phyloP scores from a whole-genome alignment of 331 rosid species.

The Rosa hybrid region DNA sequence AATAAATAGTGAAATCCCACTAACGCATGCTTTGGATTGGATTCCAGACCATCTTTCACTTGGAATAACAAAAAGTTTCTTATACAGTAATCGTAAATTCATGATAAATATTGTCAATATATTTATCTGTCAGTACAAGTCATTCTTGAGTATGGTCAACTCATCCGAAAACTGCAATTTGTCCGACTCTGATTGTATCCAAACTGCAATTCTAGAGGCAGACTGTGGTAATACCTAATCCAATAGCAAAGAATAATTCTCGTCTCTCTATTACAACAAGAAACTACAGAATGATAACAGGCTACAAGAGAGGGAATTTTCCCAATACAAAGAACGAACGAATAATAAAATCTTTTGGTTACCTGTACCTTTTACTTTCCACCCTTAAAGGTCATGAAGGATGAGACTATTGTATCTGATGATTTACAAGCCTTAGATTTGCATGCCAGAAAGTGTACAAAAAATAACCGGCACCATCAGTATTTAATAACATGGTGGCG shows the following conservation, averaged over 20 bases:
- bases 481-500: constrained; percentile 82
- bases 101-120: not conserved
- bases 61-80: not conserved
- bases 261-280: constrained; percentile 8
- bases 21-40: not conserved
- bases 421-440: constrained; percentile 54
- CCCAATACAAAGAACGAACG: constrained; percentile 24
- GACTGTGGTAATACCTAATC: not conserved
- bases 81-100: not conserved
- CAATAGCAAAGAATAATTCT: not conserved
- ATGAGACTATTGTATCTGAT: constrained; percentile 32
- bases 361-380: constrained; percentile 6
- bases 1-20: not conserved
- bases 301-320: constrained; percentile 14
- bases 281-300: not conserved
- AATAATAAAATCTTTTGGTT: constrained; percentile 16
- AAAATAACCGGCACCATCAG: constrained; percentile 33
- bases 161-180: not conserved
- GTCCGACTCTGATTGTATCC: not conserved
- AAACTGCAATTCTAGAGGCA: not conserved
- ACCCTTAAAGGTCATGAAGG: constrained; percentile 14
- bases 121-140: not conserved
- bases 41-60: not conserved
- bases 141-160: not conserved
- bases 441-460: constrained; percentile 47